Evolutionary conservation across 805 yeast genomes (phyloP).

Genomic region (Candida stauntonica): DNA sequence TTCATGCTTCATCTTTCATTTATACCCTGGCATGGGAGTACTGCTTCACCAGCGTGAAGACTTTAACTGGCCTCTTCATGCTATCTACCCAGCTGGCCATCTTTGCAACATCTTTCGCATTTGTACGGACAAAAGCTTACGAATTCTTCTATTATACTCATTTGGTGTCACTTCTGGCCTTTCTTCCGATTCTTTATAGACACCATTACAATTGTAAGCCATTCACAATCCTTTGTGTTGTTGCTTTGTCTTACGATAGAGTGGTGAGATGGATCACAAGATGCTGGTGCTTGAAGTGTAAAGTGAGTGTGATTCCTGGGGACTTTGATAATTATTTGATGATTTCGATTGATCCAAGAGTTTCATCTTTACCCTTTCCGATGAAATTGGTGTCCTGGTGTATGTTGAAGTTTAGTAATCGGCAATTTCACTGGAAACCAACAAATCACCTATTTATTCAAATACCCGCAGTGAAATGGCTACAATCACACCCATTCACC

Average conservation of each 20-base stretch:
- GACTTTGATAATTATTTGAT: slow-evolving; percentile 13
- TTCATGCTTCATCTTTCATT: slow-evolving; percentile 19
- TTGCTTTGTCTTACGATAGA: slow-evolving; percentile 20
- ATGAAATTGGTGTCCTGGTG: slow-evolving; percentile 3
- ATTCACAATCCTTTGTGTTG: slow-evolving; percentile 17
- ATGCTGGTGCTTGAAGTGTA: slow-evolving; percentile 17
- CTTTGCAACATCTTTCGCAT: slow-evolving; percentile 13
- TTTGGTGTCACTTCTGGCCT: slow-evolving; percentile 14
- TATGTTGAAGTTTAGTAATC: slow-evolving; percentile 8
- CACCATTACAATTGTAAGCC: slow-evolving; percentile 26
- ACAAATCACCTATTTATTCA: slow-evolving; percentile 25
- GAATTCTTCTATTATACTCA: slow-evolving; percentile 24
- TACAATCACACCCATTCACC: slow-evolving; percentile 29
- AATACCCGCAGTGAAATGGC: slow-evolving; percentile 18
- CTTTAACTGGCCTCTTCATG: slow-evolving; percentile 19
- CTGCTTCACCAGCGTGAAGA: slow-evolving; percentile 4
- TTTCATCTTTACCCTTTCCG: neutral
- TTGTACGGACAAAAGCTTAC: slow-evolving; percentile 17
- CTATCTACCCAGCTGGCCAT: slow-evolving; percentile 10
- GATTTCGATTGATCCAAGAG: slow-evolving; percentile 12
- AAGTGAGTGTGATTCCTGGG: slow-evolving; percentile 3
- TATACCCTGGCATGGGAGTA: slow-evolving; percentile 23
- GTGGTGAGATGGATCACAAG: slow-evolving; percentile 13
- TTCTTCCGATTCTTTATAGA: slow-evolving; percentile 24
- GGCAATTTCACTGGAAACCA: slow-evolving; percentile 17